Evolutionary conservation across 179 eudicot genomes (phyloP), one percentile per base, ranked within the genome.

Genomic region (Corrigiola litoralis): DNA sequence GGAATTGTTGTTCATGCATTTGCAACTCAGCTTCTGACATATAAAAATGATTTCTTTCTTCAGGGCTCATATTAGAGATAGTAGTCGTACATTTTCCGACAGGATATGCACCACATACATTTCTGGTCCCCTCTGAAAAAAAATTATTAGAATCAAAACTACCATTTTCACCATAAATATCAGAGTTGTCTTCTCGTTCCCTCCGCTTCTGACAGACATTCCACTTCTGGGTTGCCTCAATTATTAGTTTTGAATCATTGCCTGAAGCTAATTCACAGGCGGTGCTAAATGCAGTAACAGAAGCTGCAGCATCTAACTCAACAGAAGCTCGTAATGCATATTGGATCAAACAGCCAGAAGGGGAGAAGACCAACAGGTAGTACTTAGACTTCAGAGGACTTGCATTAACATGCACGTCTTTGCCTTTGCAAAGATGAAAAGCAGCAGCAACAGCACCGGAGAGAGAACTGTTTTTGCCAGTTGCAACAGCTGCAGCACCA

Each of bases 181-280:
- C 95, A 55, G 70, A 61, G 68, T 72, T 76, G 65, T 84, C 83
- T 58, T 78, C 92, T 65, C 78, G 79, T 36, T 74, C 83, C 74
- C 87, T 78, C 21, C 75, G 84, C 69, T 86, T 90, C 63, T 84
- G 92, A 78, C 82, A 79, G 38, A 90, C 84, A 75, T 88, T 85
- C 97, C 97, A 90, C 67, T 86, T 90, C 76, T 78, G 85, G 18
- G 82, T 78, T 31, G 95, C 81, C 73, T 88, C 97, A 31, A 90
- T 83, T 10, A 71, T 28, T 58, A 88, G 70, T 72, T 80, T 82
- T 37, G 82, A 62, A 67, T 85, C 97, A 72, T 48, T 45, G 18
- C 83, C 88, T 29, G 69, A 57, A 60, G 64, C 60, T 5, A 77
- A 66, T 21, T 75, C 89, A 66, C 66, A 69, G 28, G 67, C 65